Conservation (phyloP, 139 green algal genomes). For the Chlamydomonas eustigma region DNA sequence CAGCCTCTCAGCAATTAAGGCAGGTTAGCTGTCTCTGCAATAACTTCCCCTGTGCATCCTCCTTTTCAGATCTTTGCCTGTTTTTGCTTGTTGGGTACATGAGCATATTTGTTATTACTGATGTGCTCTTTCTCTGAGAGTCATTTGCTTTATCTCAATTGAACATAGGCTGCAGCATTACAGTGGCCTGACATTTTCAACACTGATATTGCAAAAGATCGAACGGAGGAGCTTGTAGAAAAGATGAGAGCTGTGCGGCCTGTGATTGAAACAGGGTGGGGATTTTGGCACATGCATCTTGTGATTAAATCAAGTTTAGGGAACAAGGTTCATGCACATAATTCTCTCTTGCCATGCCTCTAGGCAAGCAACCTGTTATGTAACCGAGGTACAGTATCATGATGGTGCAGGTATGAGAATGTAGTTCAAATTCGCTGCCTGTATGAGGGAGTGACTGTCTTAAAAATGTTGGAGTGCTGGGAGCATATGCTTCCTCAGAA, state of each 20-base stretch:
- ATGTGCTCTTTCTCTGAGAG: background rate
- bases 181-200: slow-evolving; percentile 87
- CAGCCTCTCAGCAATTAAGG: slow-evolving; percentile 85
- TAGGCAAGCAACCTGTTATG: background rate
- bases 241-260: slow-evolving; percentile 83
- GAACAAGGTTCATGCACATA: background rate
- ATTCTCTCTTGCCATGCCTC: background rate
- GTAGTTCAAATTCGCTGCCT: slow-evolving; percentile 86
- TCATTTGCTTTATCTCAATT: background rate
- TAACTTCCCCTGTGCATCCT: background rate
- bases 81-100: background rate
- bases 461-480: slow-evolving; percentile 81
- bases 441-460: slow-evolving; percentile 67
- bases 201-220: slow-evolving; percentile 37
- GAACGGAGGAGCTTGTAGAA: slow-evolving; percentile 69
- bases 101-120: background rate
- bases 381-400: background rate
- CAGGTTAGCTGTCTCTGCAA: slow-evolving; percentile 18
- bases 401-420: slow-evolving; percentile 89
- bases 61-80: background rate
- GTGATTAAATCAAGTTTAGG: too few species aligned
- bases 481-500: slow-evolving; percentile 55
- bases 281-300: background rate
- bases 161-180: slow-evolving; percentile 54
- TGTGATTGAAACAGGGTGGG: slow-evolving; percentile 94